phyloP scores from a whole-genome alignment of 495 filamentous ascomycete species.

The Aspergillus avenaceus region DNA sequence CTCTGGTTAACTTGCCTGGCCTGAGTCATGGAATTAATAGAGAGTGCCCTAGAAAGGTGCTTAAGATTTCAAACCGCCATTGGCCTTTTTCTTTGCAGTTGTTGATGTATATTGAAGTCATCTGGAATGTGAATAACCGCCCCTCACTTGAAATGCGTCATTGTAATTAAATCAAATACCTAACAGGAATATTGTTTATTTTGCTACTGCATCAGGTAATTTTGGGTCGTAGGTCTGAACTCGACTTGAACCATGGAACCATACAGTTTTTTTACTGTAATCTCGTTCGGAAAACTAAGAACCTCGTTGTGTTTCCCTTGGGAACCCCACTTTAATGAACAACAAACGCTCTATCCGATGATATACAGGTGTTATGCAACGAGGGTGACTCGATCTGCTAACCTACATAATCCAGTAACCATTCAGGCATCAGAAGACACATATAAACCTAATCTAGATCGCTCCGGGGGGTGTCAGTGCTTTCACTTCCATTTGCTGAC shows the following conservation, averaged over 20 bases:
- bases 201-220: too few relatives aligned
- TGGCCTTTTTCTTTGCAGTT: not conserved
- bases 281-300: not conserved
- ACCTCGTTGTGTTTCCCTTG: not conserved
- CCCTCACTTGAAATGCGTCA: not conserved
- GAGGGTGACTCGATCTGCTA: not conserved
- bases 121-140: not conserved
- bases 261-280: constrained; percentile 5
- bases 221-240: not conserved
- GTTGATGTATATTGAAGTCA: not conserved
- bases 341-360: constrained; percentile 11
- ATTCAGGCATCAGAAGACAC: not conserved
- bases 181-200: too few relatives aligned
- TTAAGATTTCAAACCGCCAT: too few relatives aligned
- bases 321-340: constrained; percentile 15
- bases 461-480: not conserved
- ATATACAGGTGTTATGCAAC: not conserved
- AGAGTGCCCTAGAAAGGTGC: not conserved
- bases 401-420: not conserved
- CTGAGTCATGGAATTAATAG: not conserved
- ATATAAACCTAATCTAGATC: constrained; percentile 1
- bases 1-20: not conserved
- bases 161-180: too few relatives aligned
- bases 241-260: constrained; percentile 15
- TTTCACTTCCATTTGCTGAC: not conserved